These are phyloP conservation scores for Aspergillus fructus DNA, from an alignment of 2,329 filamentous ascomycete species.

Conservation along the genomic window DNA sequence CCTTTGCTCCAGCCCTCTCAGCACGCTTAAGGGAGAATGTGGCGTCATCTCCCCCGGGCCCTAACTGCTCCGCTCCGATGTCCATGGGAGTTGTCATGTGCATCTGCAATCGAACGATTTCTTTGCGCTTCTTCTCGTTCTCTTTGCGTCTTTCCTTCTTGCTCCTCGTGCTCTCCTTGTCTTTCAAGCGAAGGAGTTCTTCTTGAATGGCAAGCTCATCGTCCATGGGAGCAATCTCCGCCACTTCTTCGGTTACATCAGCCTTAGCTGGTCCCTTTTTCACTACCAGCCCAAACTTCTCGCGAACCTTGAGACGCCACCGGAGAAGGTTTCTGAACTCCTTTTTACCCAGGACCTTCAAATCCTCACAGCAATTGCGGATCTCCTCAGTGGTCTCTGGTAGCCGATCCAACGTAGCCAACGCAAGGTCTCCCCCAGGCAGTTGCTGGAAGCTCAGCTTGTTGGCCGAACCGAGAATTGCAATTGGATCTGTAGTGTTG, in stretches of 20 bases:
- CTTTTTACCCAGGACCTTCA: conserved; percentile 88
- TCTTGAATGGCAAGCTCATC: conserved; percentile 90
- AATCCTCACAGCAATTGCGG: conserved; percentile 71
- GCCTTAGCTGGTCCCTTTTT: conserved; percentile 62
- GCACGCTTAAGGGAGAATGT: conserved; percentile 85
- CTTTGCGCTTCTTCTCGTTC: conserved; percentile 91
- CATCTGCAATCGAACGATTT: conserved; percentile 94
- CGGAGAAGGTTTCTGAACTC: conserved; percentile 88
- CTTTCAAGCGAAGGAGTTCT: conserved; percentile 77
- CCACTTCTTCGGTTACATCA: conserved; percentile 68
- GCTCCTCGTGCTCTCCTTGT: conserved; percentile 72
- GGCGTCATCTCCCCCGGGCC: conserved; percentile 73
- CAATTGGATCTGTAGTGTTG: conserved; percentile 87
- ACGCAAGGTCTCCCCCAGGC: conserved; percentile 77
- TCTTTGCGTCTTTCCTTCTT: conserved; percentile 82
- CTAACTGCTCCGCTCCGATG: conserved; percentile 85
- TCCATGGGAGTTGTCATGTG: conserved; percentile 96
- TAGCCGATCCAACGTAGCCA: conserved; percentile 81
- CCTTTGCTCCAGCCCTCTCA: conserved; percentile 70
- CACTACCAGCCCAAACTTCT: conserved; percentile 81
- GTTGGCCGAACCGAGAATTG: conserved; percentile 83
- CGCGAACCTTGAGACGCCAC: conserved; percentile 86
- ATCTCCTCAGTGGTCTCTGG: conserved; percentile 86
- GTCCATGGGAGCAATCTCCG: conserved; percentile 85
- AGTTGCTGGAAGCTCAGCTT: conserved; percentile 78